phyloP scores from a whole-genome alignment of 257 asterid species.

The Forsythia viridissima region DNA sequence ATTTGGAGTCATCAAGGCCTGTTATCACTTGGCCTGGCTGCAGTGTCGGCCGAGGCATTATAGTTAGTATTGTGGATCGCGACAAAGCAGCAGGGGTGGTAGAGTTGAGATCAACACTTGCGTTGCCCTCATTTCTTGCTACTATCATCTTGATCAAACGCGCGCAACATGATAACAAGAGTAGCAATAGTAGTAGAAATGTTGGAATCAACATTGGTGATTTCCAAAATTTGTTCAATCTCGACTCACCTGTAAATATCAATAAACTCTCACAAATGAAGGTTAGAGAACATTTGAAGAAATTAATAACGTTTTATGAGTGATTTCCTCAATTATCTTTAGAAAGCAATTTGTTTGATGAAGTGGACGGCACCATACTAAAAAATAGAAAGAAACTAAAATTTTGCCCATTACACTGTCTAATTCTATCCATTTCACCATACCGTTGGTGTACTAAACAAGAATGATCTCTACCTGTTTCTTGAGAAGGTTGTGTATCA shows the following conservation, averaged over 20 bases:
- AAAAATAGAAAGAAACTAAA: background rate
- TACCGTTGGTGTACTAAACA: background rate
- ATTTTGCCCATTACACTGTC: too few relatives aligned
- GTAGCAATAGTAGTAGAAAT: background rate
- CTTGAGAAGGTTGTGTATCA: background rate
- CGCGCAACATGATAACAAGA: background rate
- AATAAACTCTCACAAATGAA: too few relatives aligned
- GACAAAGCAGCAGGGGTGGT: background rate
- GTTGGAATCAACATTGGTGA: background rate
- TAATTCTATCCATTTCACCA: too few relatives aligned
- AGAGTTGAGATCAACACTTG: background rate
- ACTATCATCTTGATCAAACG: background rate
- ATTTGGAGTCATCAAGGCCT: conserved; percentile 13
- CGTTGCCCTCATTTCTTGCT: background rate
- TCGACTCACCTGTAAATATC: background rate
- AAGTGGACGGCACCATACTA: too few relatives aligned
- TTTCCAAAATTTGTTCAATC: too few relatives aligned
- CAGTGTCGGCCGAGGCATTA: background rate
- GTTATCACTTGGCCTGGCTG: background rate
- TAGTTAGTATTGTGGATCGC: background rate
- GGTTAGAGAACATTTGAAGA: background rate
- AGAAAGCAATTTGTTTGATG: too few relatives aligned
- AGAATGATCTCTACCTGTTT: conserved; percentile 15
- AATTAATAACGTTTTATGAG: background rate
- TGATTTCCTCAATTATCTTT: too few relatives aligned